Conservation (phyloP, 768 basidiomycete genomes). For the Russula ochroleuca region DNA sequence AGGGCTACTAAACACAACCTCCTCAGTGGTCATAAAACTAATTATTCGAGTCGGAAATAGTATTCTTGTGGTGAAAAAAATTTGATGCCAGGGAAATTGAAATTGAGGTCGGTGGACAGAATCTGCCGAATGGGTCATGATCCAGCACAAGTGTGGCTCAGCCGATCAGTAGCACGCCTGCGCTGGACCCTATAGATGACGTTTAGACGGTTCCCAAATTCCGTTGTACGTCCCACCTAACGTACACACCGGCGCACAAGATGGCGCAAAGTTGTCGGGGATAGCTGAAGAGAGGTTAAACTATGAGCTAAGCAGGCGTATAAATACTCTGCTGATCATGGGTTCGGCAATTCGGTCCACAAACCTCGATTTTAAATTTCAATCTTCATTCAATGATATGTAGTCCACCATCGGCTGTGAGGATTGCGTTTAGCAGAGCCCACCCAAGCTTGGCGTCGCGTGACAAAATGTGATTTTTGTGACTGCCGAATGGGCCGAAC, state of each 20-base stretch:
- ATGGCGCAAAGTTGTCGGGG: background rate
- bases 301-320: background rate
- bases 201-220: background rate
- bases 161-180: background rate
- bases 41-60: background rate
- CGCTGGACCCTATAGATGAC: background rate
- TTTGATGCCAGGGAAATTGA: background rate
- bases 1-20: background rate
- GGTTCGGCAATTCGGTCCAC: background rate
- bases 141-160: background rate
- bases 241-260: background rate
- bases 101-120: background rate
- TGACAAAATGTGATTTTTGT: background rate
- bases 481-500: background rate
- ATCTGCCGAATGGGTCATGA: background rate
- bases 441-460: background rate
- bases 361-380: background rate
- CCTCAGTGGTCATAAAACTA: background rate
- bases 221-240: background rate
- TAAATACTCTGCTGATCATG: background rate
- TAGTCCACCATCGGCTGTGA: background rate
- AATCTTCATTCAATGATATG: background rate
- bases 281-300: background rate
- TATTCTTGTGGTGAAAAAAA: background rate
- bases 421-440: background rate